A percentile compares a stretch with the other conserved stretches of the same genome.
phyloP scores from a whole-genome alignment of 148 eudicot genomes.

The Nyssa sinensis region DNA sequence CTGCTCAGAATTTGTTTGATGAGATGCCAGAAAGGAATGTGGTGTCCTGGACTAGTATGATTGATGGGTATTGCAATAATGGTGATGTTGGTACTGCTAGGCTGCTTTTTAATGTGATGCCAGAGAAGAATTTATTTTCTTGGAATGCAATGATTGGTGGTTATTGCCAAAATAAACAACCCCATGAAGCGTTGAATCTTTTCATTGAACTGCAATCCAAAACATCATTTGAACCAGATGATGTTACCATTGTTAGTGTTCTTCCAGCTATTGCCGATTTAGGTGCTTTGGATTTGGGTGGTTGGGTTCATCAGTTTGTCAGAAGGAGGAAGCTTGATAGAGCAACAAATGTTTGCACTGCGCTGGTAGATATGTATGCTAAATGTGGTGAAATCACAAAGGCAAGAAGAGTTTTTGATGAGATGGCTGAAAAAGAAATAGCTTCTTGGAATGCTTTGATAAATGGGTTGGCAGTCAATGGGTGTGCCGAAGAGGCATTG shows the following conservation, averaged over 20 bases:
- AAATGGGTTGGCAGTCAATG: slow-evolving; percentile 79
- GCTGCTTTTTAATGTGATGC: slow-evolving; percentile 63
- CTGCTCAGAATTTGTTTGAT: slow-evolving; percentile 49
- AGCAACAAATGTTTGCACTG: slow-evolving; percentile 60
- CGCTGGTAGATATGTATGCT: slow-evolving; percentile 78
- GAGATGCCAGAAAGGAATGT: slow-evolving; percentile 59
- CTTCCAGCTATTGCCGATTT: slow-evolving; percentile 83
- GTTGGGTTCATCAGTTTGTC: slow-evolving; percentile 63
- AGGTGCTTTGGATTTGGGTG: slow-evolving; percentile 77
- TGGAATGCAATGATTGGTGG: slow-evolving; percentile 89
- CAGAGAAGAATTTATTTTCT: slow-evolving; percentile 53
- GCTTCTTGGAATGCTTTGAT: slow-evolving; percentile 81
- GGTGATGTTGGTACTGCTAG: slow-evolving; percentile 50
- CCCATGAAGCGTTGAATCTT: slow-evolving; percentile 57
- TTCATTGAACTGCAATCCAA: slow-evolving; percentile 51
- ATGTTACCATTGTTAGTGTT: slow-evolving; percentile 61
- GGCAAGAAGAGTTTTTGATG: slow-evolving; percentile 53
- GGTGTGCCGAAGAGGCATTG: slow-evolving; percentile 62
- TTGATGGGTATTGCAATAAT: slow-evolving; percentile 61
- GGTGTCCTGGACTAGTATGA: slow-evolving; percentile 70
- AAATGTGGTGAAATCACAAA: slow-evolving; percentile 74
- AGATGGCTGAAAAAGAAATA: slow-evolving; percentile 37
- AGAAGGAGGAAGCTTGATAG: slow-evolving; percentile 52
- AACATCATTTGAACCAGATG: slow-evolving; percentile 58
- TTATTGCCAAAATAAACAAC: slow-evolving; percentile 56